These are phyloP conservation scores for Luffa aegyptiaca DNA, from an alignment of 306 rosid species.

Conservation along the genomic window DNA sequence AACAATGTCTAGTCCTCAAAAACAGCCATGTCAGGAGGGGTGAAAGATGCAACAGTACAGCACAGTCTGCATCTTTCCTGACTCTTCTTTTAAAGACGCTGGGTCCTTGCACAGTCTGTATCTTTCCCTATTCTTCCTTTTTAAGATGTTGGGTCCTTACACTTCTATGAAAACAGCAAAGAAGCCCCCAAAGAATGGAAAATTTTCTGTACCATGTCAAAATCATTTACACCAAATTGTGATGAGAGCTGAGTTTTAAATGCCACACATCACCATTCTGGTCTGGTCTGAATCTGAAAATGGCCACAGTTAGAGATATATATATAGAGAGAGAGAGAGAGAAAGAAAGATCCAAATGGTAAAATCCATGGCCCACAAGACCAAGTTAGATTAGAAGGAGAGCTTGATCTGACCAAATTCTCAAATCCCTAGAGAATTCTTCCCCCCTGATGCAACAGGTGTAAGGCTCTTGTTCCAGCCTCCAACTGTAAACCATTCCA, in stretches of 20 bases:
- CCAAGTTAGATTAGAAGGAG: neutral
- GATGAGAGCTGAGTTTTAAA: neutral
- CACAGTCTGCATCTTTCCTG: slow-evolving; percentile 9
- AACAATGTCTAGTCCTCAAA: slow-evolving; percentile 3
- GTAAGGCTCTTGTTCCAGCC: neutral
- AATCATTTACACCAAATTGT: neutral
- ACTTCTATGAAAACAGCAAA: neutral
- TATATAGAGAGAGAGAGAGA: neutral
- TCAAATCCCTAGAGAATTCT: neutral
- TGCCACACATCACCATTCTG: neutral
- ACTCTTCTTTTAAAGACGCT: neutral
- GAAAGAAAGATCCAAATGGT: neutral
- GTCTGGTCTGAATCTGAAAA: neutral
- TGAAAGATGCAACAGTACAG: slow-evolving; percentile 7
- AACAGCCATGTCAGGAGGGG: neutral
- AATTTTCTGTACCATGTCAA: neutral
- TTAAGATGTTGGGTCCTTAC: slow-evolving; percentile 3
- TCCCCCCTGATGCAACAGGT: neutral
- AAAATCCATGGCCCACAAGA: neutral
- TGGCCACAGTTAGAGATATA: neutral
- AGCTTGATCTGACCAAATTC: neutral
- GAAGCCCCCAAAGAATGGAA: neutral
- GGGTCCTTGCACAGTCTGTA: slow-evolving; percentile 7
- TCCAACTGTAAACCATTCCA: neutral
- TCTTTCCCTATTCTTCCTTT: neutral